A percentile compares a stretch with the other conserved stretches of the same genome.
phyloP scores from a whole-genome alignment of 768 basidiomycete species.

The Russula abietina region DNA sequence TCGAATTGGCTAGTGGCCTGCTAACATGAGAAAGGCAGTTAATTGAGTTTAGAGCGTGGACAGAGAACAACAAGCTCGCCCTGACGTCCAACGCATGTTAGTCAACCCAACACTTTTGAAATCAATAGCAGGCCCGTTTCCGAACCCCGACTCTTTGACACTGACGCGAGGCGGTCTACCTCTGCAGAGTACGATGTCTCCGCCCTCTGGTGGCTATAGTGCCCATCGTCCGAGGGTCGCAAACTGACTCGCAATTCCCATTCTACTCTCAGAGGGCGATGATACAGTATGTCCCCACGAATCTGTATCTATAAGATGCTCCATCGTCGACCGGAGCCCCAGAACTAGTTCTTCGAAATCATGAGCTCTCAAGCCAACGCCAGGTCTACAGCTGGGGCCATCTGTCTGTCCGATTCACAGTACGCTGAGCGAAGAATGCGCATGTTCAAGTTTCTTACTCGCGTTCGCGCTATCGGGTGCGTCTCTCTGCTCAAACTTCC shows the following conservation, averaged over 20 bases:
- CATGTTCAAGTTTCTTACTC: conserved; percentile 54
- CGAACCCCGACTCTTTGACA: not conserved
- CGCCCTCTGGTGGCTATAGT: not conserved
- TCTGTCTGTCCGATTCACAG: conserved; percentile 48
- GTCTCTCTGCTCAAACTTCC: conserved; percentile 15
- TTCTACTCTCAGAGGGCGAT: not conserved
- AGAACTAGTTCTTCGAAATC: not conserved
- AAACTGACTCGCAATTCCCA: not conserved
- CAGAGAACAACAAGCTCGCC: not conserved
- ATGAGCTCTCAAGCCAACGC: not conserved
- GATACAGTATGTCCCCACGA: not conserved
- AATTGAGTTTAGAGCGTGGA: not conserved
- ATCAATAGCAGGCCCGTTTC: not conserved
- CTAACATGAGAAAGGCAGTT: not conserved
- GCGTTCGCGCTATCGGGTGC: conserved; percentile 56
- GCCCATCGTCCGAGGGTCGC: not conserved
- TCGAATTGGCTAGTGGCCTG: not conserved
- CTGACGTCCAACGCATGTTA: not conserved
- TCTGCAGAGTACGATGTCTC: not conserved
- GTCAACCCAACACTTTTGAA: not conserved
- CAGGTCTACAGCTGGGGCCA: conserved; percentile 20
- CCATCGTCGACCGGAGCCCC: not conserved
- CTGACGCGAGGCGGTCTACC: not conserved
- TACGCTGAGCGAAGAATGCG: conserved; percentile 36
- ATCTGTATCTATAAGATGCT: not conserved